phyloP scores from a whole-genome alignment of 2,329 filamentous ascomycete species.

The Aspergillus quadrilineatus region DNA sequence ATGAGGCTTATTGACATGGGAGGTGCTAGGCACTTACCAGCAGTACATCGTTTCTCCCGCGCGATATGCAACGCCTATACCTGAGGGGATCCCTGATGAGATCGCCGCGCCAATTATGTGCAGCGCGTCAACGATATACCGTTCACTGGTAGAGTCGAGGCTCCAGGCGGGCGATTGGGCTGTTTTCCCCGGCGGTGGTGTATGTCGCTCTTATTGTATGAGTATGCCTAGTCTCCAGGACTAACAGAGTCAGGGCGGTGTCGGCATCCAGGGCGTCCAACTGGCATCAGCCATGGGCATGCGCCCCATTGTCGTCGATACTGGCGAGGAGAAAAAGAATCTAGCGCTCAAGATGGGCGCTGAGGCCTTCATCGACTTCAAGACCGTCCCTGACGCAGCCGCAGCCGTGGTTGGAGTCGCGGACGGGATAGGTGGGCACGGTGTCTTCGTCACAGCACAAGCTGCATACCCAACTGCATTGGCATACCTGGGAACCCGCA shows the following conservation, averaged over 20 bases:
- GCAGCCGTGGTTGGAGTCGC: conserved; percentile 48
- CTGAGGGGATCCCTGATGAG: conserved; percentile 55
- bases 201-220: no score
- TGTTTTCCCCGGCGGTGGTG: conserved; percentile 41
- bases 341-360: conserved; percentile 53
- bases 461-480: conserved; percentile 43
- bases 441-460: conserved; percentile 42
- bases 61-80: conserved; percentile 56
- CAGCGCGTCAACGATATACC: conserved; percentile 58
- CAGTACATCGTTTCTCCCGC: conserved; percentile 60
- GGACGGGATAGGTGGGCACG: conserved; percentile 51
- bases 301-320: conserved; percentile 56
- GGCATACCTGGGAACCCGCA: conserved; percentile 39
- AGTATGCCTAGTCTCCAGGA: no score
- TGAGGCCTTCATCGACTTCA: conserved; percentile 58
- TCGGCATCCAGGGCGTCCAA: conserved; percentile 59
- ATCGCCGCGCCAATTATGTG: conserved; percentile 62
- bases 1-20: neutral
- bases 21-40: conserved; percentile 52
- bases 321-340: conserved; percentile 48
- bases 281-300: conserved; percentile 57
- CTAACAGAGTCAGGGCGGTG: conserved; percentile 39
- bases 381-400: conserved; percentile 35
- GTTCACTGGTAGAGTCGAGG: conserved; percentile 53
- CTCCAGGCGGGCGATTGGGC: conserved; percentile 55